Conservation (phyloP, 805 yeast genomes). For the Suhomyces sp. region DNA sequence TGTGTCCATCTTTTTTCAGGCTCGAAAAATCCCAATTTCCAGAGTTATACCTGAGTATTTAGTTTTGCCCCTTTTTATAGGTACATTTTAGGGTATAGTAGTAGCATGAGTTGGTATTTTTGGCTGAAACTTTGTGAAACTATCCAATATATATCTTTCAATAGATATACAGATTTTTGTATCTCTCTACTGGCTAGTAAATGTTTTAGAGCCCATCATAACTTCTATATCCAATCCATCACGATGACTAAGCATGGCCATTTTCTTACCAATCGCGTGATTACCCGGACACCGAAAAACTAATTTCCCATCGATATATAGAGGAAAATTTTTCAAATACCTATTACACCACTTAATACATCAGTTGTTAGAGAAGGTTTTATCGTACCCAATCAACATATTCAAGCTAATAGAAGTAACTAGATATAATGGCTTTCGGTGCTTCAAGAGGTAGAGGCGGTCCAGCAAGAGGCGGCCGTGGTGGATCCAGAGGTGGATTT, state of each 20-base stretch:
- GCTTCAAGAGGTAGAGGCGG: slow-evolving; percentile 67
- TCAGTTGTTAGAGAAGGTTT: slow-evolving; percentile 3
- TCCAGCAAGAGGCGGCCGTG: slow-evolving; percentile 49
- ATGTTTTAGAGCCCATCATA: not conserved
- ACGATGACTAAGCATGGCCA: slow-evolving; percentile 1
- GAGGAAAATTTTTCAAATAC: slow-evolving; percentile 12
- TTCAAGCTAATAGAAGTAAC: slow-evolving; percentile 5
- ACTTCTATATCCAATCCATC: too few species aligned
- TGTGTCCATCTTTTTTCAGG: too few species aligned
- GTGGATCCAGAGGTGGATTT: slow-evolving; percentile 29
- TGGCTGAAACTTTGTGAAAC: too few species aligned
- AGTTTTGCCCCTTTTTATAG: too few species aligned
- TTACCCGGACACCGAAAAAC: slow-evolving; percentile 14
- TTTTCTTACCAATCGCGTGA: slow-evolving; percentile 1
- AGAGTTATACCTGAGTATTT: too few species aligned
- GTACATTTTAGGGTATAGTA: too few species aligned
- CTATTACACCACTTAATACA: slow-evolving; percentile 1
- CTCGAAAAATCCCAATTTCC: too few species aligned
- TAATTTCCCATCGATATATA: slow-evolving; percentile 5
- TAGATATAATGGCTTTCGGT: slow-evolving; percentile 63
- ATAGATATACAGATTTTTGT: too few species aligned
- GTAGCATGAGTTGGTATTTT: too few species aligned
- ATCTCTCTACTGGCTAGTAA: too few species aligned
- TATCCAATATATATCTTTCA: too few species aligned
- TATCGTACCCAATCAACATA: slow-evolving; percentile 7